Conservation (phyloP, 495 filamentous ascomycete species). For the Aspergillus sclerotioniger region DNA sequence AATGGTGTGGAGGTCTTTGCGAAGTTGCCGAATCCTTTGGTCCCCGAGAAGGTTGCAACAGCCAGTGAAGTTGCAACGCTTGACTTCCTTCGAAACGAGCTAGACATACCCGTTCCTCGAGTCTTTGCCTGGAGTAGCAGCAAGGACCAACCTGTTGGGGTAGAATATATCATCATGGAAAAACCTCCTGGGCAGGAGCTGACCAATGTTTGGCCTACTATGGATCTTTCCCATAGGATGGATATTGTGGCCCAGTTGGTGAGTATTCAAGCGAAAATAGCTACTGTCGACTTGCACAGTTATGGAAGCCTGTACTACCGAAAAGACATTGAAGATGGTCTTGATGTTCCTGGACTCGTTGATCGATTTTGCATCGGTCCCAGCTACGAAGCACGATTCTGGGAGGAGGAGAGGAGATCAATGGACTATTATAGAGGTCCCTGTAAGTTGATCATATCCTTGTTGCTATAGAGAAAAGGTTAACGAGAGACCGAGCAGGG, state of each 20-base stretch:
- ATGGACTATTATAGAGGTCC: neutral
- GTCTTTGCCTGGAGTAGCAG: conserved; percentile 15
- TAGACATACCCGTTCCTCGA: conserved; percentile 22
- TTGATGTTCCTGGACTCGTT: neutral
- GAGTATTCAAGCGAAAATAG: conserved; percentile 4
- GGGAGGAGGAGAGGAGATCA: neutral
- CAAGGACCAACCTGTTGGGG: conserved; percentile 11
- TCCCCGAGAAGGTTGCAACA: conserved; percentile 16
- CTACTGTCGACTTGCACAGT: neutral
- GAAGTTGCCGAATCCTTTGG: conserved; percentile 20
- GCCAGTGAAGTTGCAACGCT: conserved; percentile 35
- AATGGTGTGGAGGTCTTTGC: conserved; percentile 21
- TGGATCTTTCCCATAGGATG: neutral
- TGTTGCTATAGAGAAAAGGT: no score
- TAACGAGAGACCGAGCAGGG: neutral
- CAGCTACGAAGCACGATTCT: neutral
- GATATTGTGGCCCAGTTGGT: conserved; percentile 7
- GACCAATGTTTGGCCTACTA: conserved; percentile 8
- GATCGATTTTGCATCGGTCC: conserved; percentile 4
- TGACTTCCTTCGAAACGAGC: conserved; percentile 24
- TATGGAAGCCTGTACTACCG: conserved; percentile 4
- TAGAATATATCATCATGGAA: conserved; percentile 23
- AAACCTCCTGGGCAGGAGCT: conserved; percentile 10
- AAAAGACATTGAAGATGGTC: conserved; percentile 4
- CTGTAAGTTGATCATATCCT: neutral